A percentile compares a stretch with the other conserved stretches of the same genome.
Evolutionary conservation across 1,284 basidiomycete species (phyloP).

Genomic region (Stereum hirsutum): DNA sequence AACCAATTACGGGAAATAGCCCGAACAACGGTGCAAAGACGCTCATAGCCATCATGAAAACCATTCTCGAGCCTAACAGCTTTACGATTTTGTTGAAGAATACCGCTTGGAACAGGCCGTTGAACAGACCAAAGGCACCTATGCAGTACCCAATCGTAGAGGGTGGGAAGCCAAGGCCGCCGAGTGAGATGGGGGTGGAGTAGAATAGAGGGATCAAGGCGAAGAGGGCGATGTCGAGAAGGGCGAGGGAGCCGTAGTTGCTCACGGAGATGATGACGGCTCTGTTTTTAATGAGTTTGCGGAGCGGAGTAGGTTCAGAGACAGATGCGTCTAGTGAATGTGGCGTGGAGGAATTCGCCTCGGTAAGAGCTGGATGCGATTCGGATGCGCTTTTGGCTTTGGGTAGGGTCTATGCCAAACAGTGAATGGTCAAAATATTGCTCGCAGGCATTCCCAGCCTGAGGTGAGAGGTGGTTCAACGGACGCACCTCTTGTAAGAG

Average conservation of each 20-base stretch:
- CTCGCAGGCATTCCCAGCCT: too few species aligned
- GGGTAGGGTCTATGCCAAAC: not conserved
- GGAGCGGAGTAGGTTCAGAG: slow-evolving; percentile 39
- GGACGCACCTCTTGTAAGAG: slow-evolving; percentile 44
- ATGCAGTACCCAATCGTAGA: slow-evolving; percentile 42
- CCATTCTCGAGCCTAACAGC: slow-evolving; percentile 37
- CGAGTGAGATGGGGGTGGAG: slow-evolving; percentile 40
- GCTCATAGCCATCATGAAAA: slow-evolving; percentile 40
- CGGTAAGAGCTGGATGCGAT: too few species aligned
- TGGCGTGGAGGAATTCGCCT: too few species aligned
- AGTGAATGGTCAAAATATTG: slow-evolving; percentile 3
- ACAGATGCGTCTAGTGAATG: slow-evolving; percentile 16
- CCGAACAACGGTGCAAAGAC: slow-evolving; percentile 40
- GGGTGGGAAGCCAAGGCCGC: slow-evolving; percentile 22
- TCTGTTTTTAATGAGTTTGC: too few species aligned
- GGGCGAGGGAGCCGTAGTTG: slow-evolving; percentile 49
- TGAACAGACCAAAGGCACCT: slow-evolving; percentile 38
- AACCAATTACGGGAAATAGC: slow-evolving; percentile 46
- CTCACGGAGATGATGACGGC: slow-evolving; percentile 43
- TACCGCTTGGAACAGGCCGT: slow-evolving; percentile 44
- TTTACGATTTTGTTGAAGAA: slow-evolving; percentile 43
- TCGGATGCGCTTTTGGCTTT: slow-evolving; percentile 8
- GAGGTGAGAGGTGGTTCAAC: too few species aligned
- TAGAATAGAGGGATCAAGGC: slow-evolving; percentile 56
- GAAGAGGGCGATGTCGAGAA: slow-evolving; percentile 45